Percentiles rank a stretch among this genome's conserved stretches.
Conservation (phyloP, 345 rosid species). For the Eutrema heterophyllum region DNA sequence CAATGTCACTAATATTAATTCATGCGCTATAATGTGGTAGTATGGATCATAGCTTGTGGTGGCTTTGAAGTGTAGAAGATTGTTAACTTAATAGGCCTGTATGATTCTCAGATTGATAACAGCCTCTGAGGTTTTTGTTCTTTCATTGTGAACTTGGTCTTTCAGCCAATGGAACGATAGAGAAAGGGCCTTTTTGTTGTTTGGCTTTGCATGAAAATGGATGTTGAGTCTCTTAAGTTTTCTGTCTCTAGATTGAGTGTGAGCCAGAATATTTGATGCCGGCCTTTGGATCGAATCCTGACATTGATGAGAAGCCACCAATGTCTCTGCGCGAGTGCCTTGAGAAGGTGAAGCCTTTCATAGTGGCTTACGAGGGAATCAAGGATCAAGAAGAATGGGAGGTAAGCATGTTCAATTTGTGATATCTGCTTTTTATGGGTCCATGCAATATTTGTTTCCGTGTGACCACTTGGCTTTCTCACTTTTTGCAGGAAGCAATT, state of each 20-base stretch:
- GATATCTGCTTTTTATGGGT: neutral
- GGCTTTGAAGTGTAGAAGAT: neutral
- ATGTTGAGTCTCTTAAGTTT: neutral
- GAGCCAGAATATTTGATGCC: slow-evolving; percentile 88
- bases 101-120: neutral
- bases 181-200: neutral
- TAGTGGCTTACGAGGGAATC: slow-evolving; percentile 86
- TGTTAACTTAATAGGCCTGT: neutral
- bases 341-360: slow-evolving; percentile 89
- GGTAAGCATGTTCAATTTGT: slow-evolving; percentile 36
- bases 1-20: neutral
- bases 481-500: slow-evolving; percentile 49
- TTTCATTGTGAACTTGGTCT: neutral
- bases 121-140: neutral
- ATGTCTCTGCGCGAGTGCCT: slow-evolving; percentile 73
- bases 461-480: neutral
- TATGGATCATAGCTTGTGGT: neutral
- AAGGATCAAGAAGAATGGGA: slow-evolving; percentile 90
- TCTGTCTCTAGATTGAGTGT: slow-evolving; percentile 55
- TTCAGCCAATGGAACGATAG: neutral
- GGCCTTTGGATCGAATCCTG: slow-evolving; percentile 76
- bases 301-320: slow-evolving; percentile 83
- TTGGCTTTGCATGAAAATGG: slow-evolving; percentile 10
- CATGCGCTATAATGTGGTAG: neutral
- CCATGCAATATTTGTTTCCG: neutral